These are phyloP conservation scores for Sporothrix brunneoviolacea DNA, from an alignment of 2,329 filamentous ascomycete genomes.

Conservation along the genomic window DNA sequence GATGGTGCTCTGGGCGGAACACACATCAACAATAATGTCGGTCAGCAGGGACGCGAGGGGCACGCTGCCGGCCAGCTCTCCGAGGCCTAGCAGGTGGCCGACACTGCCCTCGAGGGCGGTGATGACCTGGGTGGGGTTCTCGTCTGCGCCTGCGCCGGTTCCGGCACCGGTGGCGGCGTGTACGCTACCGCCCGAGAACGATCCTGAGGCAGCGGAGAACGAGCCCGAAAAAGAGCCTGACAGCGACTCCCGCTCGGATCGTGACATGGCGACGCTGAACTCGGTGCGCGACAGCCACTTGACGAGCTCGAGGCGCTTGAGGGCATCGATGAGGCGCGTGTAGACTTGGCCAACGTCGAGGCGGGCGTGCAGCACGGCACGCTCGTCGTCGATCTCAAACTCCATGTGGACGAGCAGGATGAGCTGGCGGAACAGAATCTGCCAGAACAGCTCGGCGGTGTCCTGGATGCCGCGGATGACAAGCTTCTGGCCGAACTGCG, in stretches of 20 bases:
- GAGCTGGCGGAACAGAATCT: slow-evolving; percentile 73
- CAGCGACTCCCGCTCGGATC: slow-evolving; percentile 28
- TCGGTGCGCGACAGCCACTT: slow-evolving; percentile 59
- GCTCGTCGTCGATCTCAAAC: slow-evolving; percentile 68
- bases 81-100: slow-evolving; percentile 57
- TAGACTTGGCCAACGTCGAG: slow-evolving; percentile 66
- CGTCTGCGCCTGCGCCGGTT: too few species aligned
- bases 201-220: slow-evolving; percentile 13
- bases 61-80: slow-evolving; percentile 45
- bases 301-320: slow-evolving; percentile 69
- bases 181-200: too few species aligned
- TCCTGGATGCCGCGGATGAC: slow-evolving; percentile 75
- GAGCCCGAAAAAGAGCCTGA: slow-evolving; percentile 19
- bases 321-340: slow-evolving; percentile 59
- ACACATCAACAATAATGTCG: slow-evolving; percentile 60
- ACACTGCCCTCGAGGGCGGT: slow-evolving; percentile 55
- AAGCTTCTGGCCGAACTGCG: slow-evolving; percentile 69
- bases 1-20: slow-evolving; percentile 57
- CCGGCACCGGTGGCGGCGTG: too few species aligned
- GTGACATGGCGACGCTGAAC: slow-evolving; percentile 43
- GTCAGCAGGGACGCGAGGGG: slow-evolving; percentile 55
- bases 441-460: slow-evolving; percentile 63
- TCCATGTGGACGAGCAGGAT: slow-evolving; percentile 82
- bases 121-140: slow-evolving; percentile 34
- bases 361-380: slow-evolving; percentile 54